These are phyloP conservation scores for Crithidia fasciculata DNA, from an alignment of 208 protist species.

Conservation along the genomic window DNA sequence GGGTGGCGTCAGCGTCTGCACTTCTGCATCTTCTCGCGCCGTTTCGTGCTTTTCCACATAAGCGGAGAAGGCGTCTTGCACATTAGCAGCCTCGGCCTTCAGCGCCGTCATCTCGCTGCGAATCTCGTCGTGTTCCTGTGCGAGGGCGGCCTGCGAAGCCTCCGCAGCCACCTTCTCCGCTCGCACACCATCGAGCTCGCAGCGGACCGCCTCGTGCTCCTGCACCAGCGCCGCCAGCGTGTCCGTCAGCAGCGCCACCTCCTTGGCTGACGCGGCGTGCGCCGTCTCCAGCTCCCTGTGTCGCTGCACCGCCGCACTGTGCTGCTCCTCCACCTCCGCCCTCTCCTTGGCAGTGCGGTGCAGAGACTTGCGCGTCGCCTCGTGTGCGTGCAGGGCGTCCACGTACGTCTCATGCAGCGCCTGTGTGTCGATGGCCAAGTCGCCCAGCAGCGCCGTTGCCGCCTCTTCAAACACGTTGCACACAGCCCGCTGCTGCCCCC, in stretches of 20 bases:
- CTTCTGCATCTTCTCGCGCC: neutral
- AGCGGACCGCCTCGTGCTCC: neutral
- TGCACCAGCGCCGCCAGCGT: neutral
- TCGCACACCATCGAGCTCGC: neutral
- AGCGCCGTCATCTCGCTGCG: neutral
- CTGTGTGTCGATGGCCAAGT: slow-evolving; percentile 1
- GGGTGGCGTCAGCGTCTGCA: neutral
- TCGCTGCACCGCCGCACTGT: neutral
- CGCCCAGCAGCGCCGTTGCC: neutral
- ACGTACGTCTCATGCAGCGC: slow-evolving; percentile 13
- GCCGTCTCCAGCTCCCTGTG: neutral
- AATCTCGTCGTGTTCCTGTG: neutral
- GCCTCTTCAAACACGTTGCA: slow-evolving; percentile 7
- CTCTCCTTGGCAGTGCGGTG: neutral
- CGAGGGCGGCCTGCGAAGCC: neutral
- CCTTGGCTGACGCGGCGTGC: neutral
- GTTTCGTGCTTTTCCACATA: neutral
- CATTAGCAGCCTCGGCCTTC: neutral
- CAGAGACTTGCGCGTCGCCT: slow-evolving; percentile 8
- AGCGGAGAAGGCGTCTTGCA: neutral
- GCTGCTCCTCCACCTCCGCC: neutral
- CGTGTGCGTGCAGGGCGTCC: slow-evolving; percentile 1
- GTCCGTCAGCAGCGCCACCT: neutral
- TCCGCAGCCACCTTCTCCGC: neutral
- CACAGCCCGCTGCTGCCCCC: slow-evolving; percentile 4